These are phyloP conservation scores for Funneliformis caledonium DNA, from an alignment of 371 early-diverging fungal genomes.

Conservation along the genomic window DNA sequence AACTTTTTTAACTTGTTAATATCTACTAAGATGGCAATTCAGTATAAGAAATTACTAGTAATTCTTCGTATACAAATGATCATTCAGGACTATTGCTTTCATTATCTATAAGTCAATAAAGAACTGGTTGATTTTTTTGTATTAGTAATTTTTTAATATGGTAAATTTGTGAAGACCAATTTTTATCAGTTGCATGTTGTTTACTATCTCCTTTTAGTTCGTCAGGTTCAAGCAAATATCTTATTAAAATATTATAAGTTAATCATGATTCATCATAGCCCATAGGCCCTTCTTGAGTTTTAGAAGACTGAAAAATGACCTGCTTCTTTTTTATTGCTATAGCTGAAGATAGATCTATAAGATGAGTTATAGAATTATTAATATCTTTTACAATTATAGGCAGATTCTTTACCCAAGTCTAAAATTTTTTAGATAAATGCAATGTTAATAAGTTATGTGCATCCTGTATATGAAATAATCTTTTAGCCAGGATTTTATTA, in stretches of 20 bases:
- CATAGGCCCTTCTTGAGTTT: constrained; percentile 4
- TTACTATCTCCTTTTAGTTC: constrained; percentile 24
- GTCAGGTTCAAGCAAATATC: too few species aligned
- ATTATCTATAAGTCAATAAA: too few species aligned
- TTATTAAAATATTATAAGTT: background rate
- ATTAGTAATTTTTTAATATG: too few species aligned
- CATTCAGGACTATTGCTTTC: background rate
- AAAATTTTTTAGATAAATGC: background rate
- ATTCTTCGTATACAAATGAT: background rate
- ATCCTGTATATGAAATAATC: too few species aligned
- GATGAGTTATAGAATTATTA: constrained; percentile 16
- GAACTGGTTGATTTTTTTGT: too few species aligned
- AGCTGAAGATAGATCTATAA: background rate
- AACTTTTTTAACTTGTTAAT: background rate
- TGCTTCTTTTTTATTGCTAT: constrained; percentile 6
- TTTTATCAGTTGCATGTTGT: too few species aligned
- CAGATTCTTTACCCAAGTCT: constrained; percentile 7
- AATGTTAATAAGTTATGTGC: background rate
- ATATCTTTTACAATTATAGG: background rate
- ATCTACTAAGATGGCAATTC: background rate
- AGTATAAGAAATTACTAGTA: background rate
- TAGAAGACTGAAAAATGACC: constrained; percentile 12
- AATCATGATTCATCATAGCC: constrained; percentile 12
- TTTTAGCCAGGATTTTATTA: constrained; percentile 10
- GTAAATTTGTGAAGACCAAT: too few species aligned